Percentiles rank a stretch among this genome's conserved stretches.
Evolutionary conservation across 805 yeast genomes (phyloP).

Genomic region (Wickerhamiella kurtzmanii): DNA sequence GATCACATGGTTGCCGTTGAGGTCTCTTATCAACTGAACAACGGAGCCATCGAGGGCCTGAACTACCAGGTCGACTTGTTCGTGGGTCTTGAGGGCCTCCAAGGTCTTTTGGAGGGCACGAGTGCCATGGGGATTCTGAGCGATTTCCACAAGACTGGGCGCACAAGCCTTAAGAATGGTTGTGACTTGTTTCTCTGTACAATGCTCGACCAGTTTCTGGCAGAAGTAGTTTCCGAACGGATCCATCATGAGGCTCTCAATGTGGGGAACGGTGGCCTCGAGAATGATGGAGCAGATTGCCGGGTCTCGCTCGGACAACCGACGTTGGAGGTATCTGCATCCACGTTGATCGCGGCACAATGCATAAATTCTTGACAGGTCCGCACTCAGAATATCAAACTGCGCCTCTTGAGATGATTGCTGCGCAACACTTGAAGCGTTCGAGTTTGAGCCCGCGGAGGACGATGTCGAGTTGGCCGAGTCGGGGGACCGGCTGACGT

Average conservation of each 20-base stretch:
- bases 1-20: constrained; percentile 93
- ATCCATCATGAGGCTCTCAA: constrained; percentile 78
- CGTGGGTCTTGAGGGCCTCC: constrained; percentile 59
- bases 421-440: no score
- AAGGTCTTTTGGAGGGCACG: constrained; percentile 87
- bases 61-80: constrained; percentile 56
- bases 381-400: background rate
- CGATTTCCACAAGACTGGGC: constrained; percentile 61
- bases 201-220: constrained; percentile 76
- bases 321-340: constrained; percentile 80
- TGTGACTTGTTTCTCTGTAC: constrained; percentile 55
- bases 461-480: background rate
- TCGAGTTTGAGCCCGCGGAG: no score
- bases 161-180: constrained; percentile 57
- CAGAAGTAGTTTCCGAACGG: constrained; percentile 96
- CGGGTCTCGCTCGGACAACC: constrained; percentile 42
- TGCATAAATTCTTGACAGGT: constrained; percentile 45
- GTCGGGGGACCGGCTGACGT: background rate
- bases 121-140: constrained; percentile 91
- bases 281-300: constrained; percentile 41
- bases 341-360: constrained; percentile 95
- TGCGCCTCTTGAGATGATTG: background rate
- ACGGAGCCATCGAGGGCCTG: constrained; percentile 53
- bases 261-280: constrained; percentile 61
- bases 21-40: constrained; percentile 68